Evolutionary conservation across 768 basidiomycete species (phyloP).

Genomic region (Rhizopogon salebrosus): DNA sequence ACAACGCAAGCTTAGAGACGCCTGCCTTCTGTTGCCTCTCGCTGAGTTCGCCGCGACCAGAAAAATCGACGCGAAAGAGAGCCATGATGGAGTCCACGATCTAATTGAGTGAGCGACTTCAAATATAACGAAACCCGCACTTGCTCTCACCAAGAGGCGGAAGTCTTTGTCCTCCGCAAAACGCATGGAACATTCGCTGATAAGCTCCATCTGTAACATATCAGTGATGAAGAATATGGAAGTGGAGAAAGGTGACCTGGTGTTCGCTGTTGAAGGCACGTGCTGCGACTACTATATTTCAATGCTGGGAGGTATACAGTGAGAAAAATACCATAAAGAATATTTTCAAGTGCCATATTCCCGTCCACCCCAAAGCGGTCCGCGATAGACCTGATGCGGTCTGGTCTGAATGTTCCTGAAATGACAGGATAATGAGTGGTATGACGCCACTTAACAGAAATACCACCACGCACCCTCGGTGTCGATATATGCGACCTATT

Average conservation of each 20-base stretch:
- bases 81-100: constrained; percentile 98
- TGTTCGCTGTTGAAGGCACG: constrained; percentile 92
- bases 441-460: neutral
- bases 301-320: neutral
- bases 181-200: constrained; percentile 82
- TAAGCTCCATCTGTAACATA: constrained; percentile 72
- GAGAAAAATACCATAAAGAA: constrained; percentile 67
- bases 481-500: constrained; percentile 85
- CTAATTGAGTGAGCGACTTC: constrained; percentile 32
- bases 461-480: constrained; percentile 56
- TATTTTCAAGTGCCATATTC: constrained; percentile 81
- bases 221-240: constrained; percentile 3
- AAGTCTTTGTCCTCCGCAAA: constrained; percentile 90
- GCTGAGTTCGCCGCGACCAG: constrained; percentile 89
- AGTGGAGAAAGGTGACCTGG: constrained; percentile 51
- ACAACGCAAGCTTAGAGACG: neutral
- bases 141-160: constrained; percentile 49
- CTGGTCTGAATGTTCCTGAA: constrained; percentile 91
- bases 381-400: constrained; percentile 86
- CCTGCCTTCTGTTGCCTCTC: constrained; percentile 87
- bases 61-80: constrained; percentile 89
- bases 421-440: constrained; percentile 16
- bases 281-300: constrained; percentile 40
- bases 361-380: constrained; percentile 93
- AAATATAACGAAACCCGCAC: neutral